Evolutionary conservation across 1,284 basidiomycete genomes (phyloP).

Genomic region (Boletus mariae): DNA sequence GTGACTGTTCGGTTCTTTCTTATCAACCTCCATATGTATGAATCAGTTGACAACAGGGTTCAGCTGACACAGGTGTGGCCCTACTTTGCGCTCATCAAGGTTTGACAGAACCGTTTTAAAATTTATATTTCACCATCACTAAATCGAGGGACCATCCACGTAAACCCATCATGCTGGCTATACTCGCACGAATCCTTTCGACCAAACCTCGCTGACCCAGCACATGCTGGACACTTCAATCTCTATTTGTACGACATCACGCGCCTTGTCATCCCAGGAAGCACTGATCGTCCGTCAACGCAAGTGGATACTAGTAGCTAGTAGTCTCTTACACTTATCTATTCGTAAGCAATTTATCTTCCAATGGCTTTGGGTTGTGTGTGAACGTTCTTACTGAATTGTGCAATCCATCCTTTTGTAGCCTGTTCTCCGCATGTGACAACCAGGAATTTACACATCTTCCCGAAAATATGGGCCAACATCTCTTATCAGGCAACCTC

Average conservation of each 20-base stretch:
- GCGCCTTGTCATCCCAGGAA: not conserved
- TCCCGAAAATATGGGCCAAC: constrained; percentile 5
- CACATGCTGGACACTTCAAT: constrained; percentile 10
- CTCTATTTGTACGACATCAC: constrained; percentile 3
- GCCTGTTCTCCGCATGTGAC: constrained; percentile 18
- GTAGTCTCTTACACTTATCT: not conserved
- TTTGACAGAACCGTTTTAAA: constrained; percentile 27
- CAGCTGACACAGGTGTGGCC: constrained; percentile 17
- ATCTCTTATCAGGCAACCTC: constrained; percentile 16
- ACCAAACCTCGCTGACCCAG: constrained; percentile 2
- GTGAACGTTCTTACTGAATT: constrained; percentile 3
- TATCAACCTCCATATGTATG: constrained; percentile 27
- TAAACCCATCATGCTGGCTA: constrained; percentile 17
- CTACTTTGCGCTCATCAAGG: constrained; percentile 21
- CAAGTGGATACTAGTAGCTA: not conserved
- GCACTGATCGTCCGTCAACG: not conserved
- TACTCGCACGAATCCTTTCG: constrained; percentile 7
- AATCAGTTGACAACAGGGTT: constrained; percentile 26
- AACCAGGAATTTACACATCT: constrained; percentile 4
- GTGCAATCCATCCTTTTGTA: constrained; percentile 11
- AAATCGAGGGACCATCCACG: constrained; percentile 21
- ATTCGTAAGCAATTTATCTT: constrained; percentile 2
- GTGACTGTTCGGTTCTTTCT: constrained; percentile 22
- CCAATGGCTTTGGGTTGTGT: not conserved
- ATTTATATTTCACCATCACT: constrained; percentile 17